Evolutionary conservation across 306 rosid genomes (phyloP).

Genomic region (Quillaja saponaria): DNA sequence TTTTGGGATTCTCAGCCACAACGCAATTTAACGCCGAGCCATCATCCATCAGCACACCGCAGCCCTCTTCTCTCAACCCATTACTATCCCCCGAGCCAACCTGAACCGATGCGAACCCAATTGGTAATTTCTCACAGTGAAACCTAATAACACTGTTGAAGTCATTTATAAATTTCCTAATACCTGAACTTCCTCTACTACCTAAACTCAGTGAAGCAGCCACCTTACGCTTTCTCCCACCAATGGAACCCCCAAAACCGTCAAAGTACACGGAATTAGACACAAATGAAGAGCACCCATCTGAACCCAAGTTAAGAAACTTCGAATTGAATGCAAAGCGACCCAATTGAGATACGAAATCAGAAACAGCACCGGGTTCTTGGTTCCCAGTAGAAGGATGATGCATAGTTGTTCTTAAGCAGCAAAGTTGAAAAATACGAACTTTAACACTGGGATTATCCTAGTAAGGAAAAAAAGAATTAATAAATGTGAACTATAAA

Average conservation of each 20-base stretch:
- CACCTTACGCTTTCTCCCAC: slow-evolving; percentile 30
- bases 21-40: slow-evolving; percentile 42
- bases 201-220: slow-evolving; percentile 49
- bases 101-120: slow-evolving; percentile 75
- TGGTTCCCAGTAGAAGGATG: slow-evolving; percentile 46
- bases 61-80: slow-evolving; percentile 41
- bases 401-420: slow-evolving; percentile 40
- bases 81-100: slow-evolving; percentile 35
- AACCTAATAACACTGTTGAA: slow-evolving; percentile 65
- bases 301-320: slow-evolving; percentile 33
- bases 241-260: slow-evolving; percentile 19
- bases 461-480: too few species aligned
- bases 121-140: slow-evolving; percentile 64
- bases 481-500: neutral
- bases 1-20: slow-evolving; percentile 46
- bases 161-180: slow-evolving; percentile 48
- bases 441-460: neutral
- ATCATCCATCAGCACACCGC: slow-evolving; percentile 30
- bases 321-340: slow-evolving; percentile 48
- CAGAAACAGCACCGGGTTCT: slow-evolving; percentile 46
- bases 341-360: slow-evolving; percentile 60
- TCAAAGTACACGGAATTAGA: slow-evolving; percentile 54
- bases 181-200: slow-evolving; percentile 29
- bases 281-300: slow-evolving; percentile 42
- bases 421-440: neutral